Percentiles rank a stretch among this genome's conserved stretches.
Conservation (phyloP, 2,329 filamentous ascomycete genomes). For the Ramularia collo-cygni region DNA sequence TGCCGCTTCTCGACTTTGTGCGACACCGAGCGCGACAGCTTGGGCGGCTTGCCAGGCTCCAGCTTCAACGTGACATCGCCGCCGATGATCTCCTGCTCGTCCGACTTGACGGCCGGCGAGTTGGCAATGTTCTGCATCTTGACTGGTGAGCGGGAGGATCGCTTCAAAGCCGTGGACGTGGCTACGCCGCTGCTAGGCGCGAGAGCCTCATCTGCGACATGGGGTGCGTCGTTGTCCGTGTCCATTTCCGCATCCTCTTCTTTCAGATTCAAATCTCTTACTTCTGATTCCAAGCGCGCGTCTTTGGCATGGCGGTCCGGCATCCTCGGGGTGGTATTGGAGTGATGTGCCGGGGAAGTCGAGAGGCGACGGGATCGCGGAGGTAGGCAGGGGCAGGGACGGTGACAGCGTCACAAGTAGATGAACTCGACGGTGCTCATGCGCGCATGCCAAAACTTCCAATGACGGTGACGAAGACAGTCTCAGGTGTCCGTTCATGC, state of each 20-base stretch:
- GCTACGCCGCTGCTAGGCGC: conserved; percentile 14
- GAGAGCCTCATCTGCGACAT: conserved; percentile 17
- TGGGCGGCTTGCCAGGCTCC: conserved; percentile 61
- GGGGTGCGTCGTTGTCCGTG: conserved; percentile 23
- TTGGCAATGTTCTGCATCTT: conserved; percentile 22
- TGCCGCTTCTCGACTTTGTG: conserved; percentile 60
- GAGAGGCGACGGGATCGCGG: conserved; percentile 20
- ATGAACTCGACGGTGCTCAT: too few relatives aligned
- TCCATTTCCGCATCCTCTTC: conserved; percentile 30
- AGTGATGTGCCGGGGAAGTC: conserved; percentile 23
- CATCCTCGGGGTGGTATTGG: conserved; percentile 29
- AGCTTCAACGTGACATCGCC: conserved; percentile 57
- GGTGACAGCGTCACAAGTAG: too few relatives aligned
- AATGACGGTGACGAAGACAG: too few relatives aligned
- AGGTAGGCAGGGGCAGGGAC: conserved; percentile 4
- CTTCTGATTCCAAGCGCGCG: conserved; percentile 36
- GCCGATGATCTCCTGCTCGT: conserved; percentile 49
- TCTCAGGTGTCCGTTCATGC: too few relatives aligned
- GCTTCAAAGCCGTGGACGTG: conserved; percentile 17
- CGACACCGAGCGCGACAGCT: conserved; percentile 65
- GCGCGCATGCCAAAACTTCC: too few relatives aligned
- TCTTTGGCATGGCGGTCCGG: conserved; percentile 32
- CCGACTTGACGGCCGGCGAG: conserved; percentile 34
- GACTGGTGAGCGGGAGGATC: conserved; percentile 21
- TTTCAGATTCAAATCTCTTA: conserved; percentile 41